Evolutionary conservation across 495 filamentous ascomycete genomes (phyloP), one percentile per base, ranked within the genome.

Genomic region (Coniosporium apollinis): DNA sequence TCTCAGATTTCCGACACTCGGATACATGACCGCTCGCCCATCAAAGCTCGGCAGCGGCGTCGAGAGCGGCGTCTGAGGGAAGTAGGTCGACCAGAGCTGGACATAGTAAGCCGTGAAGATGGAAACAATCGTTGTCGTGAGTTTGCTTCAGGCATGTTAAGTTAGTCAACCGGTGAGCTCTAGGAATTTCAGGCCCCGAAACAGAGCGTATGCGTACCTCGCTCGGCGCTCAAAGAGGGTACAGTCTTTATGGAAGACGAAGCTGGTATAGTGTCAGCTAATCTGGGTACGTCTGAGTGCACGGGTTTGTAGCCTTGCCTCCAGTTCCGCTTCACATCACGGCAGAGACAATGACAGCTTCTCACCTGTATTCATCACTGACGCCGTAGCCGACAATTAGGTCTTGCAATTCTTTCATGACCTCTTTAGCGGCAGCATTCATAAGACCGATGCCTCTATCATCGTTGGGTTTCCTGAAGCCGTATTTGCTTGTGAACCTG

Each of bases 51-150:
- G 89, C 22, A 93, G 49, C 0, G 82, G 81, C 2, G 74, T 55
- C n/a, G 73, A 65, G 11, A 97, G 60, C 2, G 72, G 70, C 22
- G 41, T 65, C 1, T 70, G 63, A 0, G 73, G 69, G 56, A 96
- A 92, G 53, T 71, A 82, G 1, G 59, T 64, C 0, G 70, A 52
- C 89, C 89, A 97, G 9, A 76, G 62, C 52, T 80, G 61, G 32
- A 89, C 66, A 49, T 94, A 97, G 53, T 86, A 76, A 4, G 81
- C 76, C n/a, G 87, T 93, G 44, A 97, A 97, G 0, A 80, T 84
- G 1, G 84, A 92, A 3, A 83, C 80, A 22, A 96, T 68, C 0
- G 86, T 94, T 0, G 83, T 85, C 2, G 83, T 72, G 7, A 97
- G 65, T 58, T 97, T 97, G 42, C 82, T 87, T 18, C 44, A n/a